These are phyloP conservation scores for Cadophora sp. DNA, from an alignment of 2,329 filamentous ascomycete species.

Conservation along the genomic window DNA sequence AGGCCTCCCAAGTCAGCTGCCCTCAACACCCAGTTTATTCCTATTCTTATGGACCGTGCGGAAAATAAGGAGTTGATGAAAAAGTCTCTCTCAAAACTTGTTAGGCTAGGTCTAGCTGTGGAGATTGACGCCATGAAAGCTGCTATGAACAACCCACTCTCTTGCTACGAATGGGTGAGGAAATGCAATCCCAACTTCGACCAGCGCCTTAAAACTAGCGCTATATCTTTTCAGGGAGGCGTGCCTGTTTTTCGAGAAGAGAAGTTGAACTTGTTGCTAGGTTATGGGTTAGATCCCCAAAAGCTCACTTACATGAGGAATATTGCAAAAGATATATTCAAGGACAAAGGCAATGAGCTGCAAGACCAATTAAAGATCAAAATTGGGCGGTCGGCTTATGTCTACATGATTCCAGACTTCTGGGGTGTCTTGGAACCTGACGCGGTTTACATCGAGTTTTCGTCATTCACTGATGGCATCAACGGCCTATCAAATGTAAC, in stretches of 20 bases:
- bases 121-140: no score
- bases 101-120: no score
- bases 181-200: conserved; percentile 51
- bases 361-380: conserved; percentile 65
- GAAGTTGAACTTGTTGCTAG: conserved; percentile 59
- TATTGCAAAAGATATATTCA: conserved; percentile 44
- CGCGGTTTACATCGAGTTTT: conserved; percentile 74
- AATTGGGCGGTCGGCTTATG: conserved; percentile 65
- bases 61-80: conserved; percentile 54
- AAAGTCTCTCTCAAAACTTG: conserved; percentile 49
- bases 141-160: no score
- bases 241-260: conserved; percentile 51
- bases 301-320: conserved; percentile 57
- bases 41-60: conserved; percentile 69
- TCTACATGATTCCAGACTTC: conserved; percentile 75
- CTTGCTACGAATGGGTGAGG: conserved; percentile 53
- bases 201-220: conserved; percentile 42
- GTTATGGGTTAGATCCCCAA: conserved; percentile 63
- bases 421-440: conserved; percentile 63
- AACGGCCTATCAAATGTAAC: conserved; percentile 60
- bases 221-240: conserved; percentile 32
- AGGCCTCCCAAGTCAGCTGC: conserved; percentile 56
- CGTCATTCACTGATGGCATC: conserved; percentile 56
- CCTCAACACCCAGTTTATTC: conserved; percentile 73
- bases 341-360: conserved; percentile 39